Base-by-base conservation (phyloP, 2,329 filamentous ascomycete genomes). In the Lachnellula arida region DNA sequence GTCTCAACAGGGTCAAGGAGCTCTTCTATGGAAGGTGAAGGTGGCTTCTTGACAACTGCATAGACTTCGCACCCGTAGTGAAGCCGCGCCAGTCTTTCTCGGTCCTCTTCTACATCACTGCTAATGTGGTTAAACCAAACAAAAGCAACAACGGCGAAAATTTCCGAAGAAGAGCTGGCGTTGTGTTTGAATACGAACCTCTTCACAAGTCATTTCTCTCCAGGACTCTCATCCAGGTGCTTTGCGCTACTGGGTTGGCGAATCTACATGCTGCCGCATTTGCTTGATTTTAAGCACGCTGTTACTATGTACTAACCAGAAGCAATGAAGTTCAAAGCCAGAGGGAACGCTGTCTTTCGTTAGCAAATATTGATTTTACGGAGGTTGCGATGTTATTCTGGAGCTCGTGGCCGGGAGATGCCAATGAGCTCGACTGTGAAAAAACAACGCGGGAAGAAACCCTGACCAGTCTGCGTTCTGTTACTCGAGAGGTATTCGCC, bases 271-370 rank as follows among this genome's bases (percentile, higher is more conserved):
- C 83, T 82, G 81, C 85, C 85, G 84, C 85, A 84, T 79, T 77
- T 50, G 46, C n/a, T 72, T 75, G 76, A 74, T 78, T 72, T 65
- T 66, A 66, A 71, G 65, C 57, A 60, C 65, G 64, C 67, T 62
- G 61, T 61, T 66, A 60, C 54, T 53, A 58, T 63, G 59, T 73
- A 93, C 89, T 93, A 85, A 94, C 89, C 88, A 78, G 89, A 90
- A 73, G 89, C 89, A 76, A 94, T 89, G 78, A 94, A 94, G 76
- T 94, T 94, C 70, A 94, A 79, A 72, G 89, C 88, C 73, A 94
- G 77, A 65, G 89, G 89, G 63, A 91, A 76, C 63, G 87, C 89
- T 94, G 67, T 22, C 40, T 57, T 15, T 5, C 23, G 56, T 65
- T 59, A 67, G 60, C 53, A 51, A 50, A 34, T 4, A 14, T 49